These are phyloP conservation scores for Exophiala dermatitidis DNA, from an alignment of 2,329 filamentous ascomycete species.

Conservation along the genomic window DNA sequence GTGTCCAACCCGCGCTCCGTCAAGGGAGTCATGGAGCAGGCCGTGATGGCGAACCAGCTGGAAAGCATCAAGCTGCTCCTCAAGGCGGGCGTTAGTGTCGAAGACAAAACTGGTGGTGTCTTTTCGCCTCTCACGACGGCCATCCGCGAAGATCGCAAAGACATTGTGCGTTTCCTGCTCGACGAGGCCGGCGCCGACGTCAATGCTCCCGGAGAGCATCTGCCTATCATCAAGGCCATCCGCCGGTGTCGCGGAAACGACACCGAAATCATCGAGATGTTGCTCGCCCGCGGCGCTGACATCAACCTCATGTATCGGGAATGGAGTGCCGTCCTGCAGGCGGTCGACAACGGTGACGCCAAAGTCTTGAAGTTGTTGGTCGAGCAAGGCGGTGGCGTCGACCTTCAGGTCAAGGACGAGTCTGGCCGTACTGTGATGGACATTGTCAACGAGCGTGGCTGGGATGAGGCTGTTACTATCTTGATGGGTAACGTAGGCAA, in stretches of 20 bases:
- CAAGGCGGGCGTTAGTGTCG: slow-evolving; percentile 57
- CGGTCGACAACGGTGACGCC: slow-evolving; percentile 56
- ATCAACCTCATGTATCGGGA: slow-evolving; percentile 61
- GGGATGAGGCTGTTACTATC: slow-evolving; percentile 51
- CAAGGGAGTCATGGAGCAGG: slow-evolving; percentile 62
- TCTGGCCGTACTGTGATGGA: slow-evolving; percentile 49
- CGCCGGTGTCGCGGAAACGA: slow-evolving; percentile 51
- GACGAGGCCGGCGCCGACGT: slow-evolving; percentile 56
- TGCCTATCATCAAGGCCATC: slow-evolving; percentile 64
- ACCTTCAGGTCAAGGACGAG: slow-evolving; percentile 48
- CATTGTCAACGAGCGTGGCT: slow-evolving; percentile 52
- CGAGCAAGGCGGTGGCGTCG: slow-evolving; percentile 17
- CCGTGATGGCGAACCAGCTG: slow-evolving; percentile 59
- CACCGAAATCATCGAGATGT: slow-evolving; percentile 54
- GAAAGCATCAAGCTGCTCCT: slow-evolving; percentile 61
- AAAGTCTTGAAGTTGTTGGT: slow-evolving; percentile 47
- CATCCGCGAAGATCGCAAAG: slow-evolving; percentile 55
- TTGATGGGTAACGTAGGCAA: slow-evolving; percentile 27
- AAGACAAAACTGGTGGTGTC: slow-evolving; percentile 65
- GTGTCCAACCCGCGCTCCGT: slow-evolving; percentile 54
- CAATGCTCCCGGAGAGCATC: slow-evolving; percentile 62
- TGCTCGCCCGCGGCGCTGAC: slow-evolving; percentile 58
- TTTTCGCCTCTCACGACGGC: slow-evolving; percentile 63
- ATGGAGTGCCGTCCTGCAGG: slow-evolving; percentile 60
- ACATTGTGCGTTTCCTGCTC: slow-evolving; percentile 56